Evolutionary conservation across 73 alveolate species (phyloP).

Genomic region (Paramecium sonneborni): DNA sequence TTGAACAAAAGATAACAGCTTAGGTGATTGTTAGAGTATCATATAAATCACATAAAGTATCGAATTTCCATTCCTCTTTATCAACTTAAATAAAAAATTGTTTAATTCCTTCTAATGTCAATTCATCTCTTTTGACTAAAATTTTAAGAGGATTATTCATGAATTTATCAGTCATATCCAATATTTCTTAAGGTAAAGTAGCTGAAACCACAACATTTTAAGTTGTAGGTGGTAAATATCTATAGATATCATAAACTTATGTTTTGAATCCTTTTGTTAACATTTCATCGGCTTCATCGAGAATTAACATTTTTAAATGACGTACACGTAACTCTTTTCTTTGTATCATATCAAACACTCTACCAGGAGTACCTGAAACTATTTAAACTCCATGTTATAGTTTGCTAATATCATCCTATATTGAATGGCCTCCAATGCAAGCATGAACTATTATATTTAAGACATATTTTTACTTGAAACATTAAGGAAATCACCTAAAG

Average conservation of each 20-base stretch:
- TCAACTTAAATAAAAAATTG: conserved; percentile 93
- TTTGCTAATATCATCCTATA: conserved; percentile 94
- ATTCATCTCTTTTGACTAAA: conserved; percentile 97
- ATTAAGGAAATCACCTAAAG: conserved; percentile 96
- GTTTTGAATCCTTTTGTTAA: conserved; percentile 95
- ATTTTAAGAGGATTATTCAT: conserved; percentile 97
- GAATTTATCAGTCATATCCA: conserved; percentile 91
- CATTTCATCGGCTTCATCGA: conserved; percentile 99
- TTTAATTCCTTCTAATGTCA: conserved; percentile 98
- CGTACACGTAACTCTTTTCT: conserved; percentile 82
- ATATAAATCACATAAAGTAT: conserved; percentile 96
- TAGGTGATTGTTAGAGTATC: conserved; percentile 94
- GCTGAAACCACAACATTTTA: conserved; percentile 97
- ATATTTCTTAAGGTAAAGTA: conserved; percentile 96
- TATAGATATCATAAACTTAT: conserved; percentile 96
- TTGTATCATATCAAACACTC: conserved; percentile 96
- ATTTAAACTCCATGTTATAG: conserved; percentile 96
- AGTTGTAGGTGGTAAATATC: conserved; percentile 94
- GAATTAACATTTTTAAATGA: conserved; percentile 89
- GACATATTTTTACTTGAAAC: conserved; percentile 68
- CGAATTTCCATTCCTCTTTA: conserved; percentile 94
- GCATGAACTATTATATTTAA: conserved; percentile 76
- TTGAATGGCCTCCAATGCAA: conserved; percentile 97
- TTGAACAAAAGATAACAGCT: conserved; percentile 96
- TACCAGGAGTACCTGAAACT: conserved; percentile 98